phyloP scores from a whole-genome alignment of 352 stramenopile species.

The Labyrinthula sp. region DNA sequence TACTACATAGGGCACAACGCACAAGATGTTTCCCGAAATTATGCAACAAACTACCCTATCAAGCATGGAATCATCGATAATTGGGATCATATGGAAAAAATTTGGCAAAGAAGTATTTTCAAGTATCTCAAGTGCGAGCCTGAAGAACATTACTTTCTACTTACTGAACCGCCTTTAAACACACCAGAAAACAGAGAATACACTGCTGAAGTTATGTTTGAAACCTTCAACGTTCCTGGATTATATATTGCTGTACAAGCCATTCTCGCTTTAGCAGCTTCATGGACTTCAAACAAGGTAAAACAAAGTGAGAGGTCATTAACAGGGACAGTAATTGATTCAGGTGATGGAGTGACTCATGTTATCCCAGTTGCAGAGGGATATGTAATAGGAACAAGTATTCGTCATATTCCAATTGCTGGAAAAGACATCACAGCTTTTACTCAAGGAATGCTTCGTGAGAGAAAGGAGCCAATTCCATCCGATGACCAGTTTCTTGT shows the following conservation, averaged over 20 bases:
- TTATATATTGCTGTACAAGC: conserved; percentile 82
- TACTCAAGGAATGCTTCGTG: conserved; percentile 65
- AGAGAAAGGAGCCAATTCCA: conserved; percentile 65
- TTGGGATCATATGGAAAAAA: conserved; percentile 81
- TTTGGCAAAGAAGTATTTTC: conserved; percentile 73
- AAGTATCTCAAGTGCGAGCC: conserved; percentile 73
- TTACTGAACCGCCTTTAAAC: conserved; percentile 71
- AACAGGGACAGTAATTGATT: conserved; percentile 77
- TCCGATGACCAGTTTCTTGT: conserved; percentile 59
- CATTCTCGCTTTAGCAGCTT: conserved; percentile 72
- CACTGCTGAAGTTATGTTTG: conserved; percentile 84
- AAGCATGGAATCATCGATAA: conserved; percentile 41
- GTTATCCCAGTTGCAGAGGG: conserved; percentile 74
- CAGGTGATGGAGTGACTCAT: conserved; percentile 72
- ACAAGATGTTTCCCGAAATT: conserved; percentile 56
- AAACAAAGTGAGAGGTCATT: conserved; percentile 58
- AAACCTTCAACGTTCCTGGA: conserved; percentile 79
- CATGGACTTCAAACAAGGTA: conserved; percentile 61
- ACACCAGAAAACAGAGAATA: conserved; percentile 78
- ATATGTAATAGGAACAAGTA: conserved; percentile 80
- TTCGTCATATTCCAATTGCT: conserved; percentile 74
- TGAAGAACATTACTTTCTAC: conserved; percentile 68
- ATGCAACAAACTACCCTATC: conserved; percentile 66
- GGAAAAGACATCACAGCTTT: conserved; percentile 79
- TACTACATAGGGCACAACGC: conserved; percentile 82